Conservation (phyloP, 2,329 filamentous ascomycete species). For the Fusarium azukiicola region DNA sequence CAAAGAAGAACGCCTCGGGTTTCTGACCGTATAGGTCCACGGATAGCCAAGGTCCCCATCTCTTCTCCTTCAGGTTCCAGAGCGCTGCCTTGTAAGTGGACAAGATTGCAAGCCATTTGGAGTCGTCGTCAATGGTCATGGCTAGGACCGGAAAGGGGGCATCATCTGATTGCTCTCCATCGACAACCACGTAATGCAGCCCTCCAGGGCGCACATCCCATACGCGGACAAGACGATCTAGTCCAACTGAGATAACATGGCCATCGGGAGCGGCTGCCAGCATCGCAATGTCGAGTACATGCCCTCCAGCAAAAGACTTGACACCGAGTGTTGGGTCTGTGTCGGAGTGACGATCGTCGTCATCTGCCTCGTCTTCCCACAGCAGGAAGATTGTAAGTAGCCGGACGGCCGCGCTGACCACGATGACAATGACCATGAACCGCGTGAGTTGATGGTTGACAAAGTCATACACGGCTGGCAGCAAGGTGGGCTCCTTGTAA, state of each 20-base stretch:
- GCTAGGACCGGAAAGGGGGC: slow-evolving; percentile 80
- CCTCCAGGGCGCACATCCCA: slow-evolving; percentile 79
- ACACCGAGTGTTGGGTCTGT: slow-evolving; percentile 76
- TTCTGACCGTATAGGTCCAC: slow-evolving; percentile 75
- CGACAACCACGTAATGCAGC: slow-evolving; percentile 65
- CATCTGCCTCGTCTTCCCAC: slow-evolving; percentile 78
- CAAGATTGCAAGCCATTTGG: slow-evolving; percentile 84
- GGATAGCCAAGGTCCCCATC: slow-evolving; percentile 76
- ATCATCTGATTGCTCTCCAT: slow-evolving; percentile 64
- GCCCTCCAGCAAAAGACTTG: slow-evolving; percentile 80
- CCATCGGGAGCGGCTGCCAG: slow-evolving; percentile 82
- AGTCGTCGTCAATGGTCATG: slow-evolving; percentile 82
- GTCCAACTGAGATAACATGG: slow-evolving; percentile 83
- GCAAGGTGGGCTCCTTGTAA: slow-evolving; percentile 60
- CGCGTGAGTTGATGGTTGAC: slow-evolving; percentile 77
- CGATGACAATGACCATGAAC: slow-evolving; percentile 82
- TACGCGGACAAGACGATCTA: slow-evolving; percentile 85
- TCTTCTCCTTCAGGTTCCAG: slow-evolving; percentile 80
- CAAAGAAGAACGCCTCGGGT: slow-evolving; percentile 83
- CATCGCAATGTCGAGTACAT: slow-evolving; percentile 85
- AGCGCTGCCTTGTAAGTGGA: slow-evolving; percentile 79
- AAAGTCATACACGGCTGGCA: slow-evolving; percentile 81
- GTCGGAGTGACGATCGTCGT: slow-evolving; percentile 69
- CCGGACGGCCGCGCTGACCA: slow-evolving; percentile 82
- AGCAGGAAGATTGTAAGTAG: slow-evolving; percentile 88